Base-by-base conservation (phyloP, 805 yeast genomes). In the Saccharomycopsis javanensis region DNA sequence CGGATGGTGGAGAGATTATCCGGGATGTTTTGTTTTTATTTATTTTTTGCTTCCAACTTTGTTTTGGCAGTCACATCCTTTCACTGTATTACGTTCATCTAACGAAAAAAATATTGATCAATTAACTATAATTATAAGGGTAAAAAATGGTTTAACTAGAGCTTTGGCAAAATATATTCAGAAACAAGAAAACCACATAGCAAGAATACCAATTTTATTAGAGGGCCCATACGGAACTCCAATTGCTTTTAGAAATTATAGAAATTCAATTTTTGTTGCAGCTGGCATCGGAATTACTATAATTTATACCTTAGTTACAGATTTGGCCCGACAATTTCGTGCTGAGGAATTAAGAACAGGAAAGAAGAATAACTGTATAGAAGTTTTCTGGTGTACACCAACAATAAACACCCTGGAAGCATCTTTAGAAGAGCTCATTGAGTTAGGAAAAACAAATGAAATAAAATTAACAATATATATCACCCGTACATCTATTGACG, bases 211-310 rank as follows among this genome's bases (percentile, higher is more conserved):
- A 20, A 65, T 75, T 8, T 66, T 73, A 10, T 51, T 81, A 2
- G 92, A 86, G 65, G 92, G 92, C 0, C 90, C 91, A 1, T 86
- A 86, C 64, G 88, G 92, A 2, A 72, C 74, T 42, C 61, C 76
- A 2, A 66, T 79, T 4, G 78, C 83, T 1, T 69, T 80, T 15
- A 69, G 72, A 27, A 69, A 72, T 50, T 84, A 77, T 63, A 78
- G 80, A 53, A 76, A 78, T 57, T 77, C 83, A 5, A 73, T 84
- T 5, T 75, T 83, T 50, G 60, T 86, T 25, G 85, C 91, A 6
- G 91, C 89, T 52, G 92, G 94, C 31, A 81, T 81, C 55, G 94
- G 94, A 55, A 73, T 86, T 54, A 83, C 92, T 0, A 87, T 82
- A 1, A 74, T 80, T 20, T 76, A 77, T 57, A 69, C 79, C 4